Conservation (phyloP, 2,329 filamentous ascomycete genomes). For the Aureobasidium namibiae region DNA sequence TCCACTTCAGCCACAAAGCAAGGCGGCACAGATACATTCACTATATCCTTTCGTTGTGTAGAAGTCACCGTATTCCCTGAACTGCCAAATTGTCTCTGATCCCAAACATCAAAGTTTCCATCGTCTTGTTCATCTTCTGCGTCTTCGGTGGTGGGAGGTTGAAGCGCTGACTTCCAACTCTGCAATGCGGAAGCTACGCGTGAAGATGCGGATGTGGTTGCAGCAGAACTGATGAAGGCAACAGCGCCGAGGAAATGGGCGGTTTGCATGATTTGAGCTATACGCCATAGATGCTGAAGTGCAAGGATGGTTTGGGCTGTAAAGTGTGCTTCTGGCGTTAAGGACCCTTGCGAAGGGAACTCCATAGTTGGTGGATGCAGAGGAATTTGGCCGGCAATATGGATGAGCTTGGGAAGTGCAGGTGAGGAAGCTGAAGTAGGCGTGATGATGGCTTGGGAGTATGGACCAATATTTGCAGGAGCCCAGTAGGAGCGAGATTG, state of each 20-base stretch:
- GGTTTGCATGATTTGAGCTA: slow-evolving; percentile 64
- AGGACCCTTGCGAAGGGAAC: slow-evolving; percentile 28
- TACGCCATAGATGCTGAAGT: slow-evolving; percentile 82
- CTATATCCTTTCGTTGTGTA: slow-evolving; percentile 25
- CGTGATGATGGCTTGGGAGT: slow-evolving; percentile 74
- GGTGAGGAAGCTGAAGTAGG: slow-evolving; percentile 20
- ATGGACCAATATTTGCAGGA: slow-evolving; percentile 93
- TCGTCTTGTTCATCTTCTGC: slow-evolving; percentile 44
- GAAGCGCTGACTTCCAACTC: slow-evolving; percentile 36
- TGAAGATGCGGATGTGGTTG: slow-evolving; percentile 17
- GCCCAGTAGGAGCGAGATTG: slow-evolving; percentile 96
- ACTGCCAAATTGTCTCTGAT: slow-evolving; percentile 28
- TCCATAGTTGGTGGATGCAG: slow-evolving; percentile 73
- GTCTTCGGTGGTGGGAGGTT: slow-evolving; percentile 25
- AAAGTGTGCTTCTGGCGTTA: slow-evolving; percentile 30
- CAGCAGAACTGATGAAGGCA: slow-evolving; percentile 56
- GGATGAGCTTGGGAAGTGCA: slow-evolving; percentile 47
- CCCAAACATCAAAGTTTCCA: slow-evolving; percentile 57
- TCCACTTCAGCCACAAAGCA: slow-evolving; percentile 70
- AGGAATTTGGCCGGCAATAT: slow-evolving; percentile 85
- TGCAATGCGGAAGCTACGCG: slow-evolving; percentile 19
- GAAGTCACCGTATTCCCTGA: slow-evolving; percentile 23
- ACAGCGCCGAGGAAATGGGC: slow-evolving; percentile 68
- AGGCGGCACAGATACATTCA: slow-evolving; percentile 40
- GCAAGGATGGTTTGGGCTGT: slow-evolving; percentile 57